Evolutionary conservation across 164 flowering plant genomes (phyloP), one percentile per base, ranked within the genome.

Genomic region (Stephania japonica): DNA sequence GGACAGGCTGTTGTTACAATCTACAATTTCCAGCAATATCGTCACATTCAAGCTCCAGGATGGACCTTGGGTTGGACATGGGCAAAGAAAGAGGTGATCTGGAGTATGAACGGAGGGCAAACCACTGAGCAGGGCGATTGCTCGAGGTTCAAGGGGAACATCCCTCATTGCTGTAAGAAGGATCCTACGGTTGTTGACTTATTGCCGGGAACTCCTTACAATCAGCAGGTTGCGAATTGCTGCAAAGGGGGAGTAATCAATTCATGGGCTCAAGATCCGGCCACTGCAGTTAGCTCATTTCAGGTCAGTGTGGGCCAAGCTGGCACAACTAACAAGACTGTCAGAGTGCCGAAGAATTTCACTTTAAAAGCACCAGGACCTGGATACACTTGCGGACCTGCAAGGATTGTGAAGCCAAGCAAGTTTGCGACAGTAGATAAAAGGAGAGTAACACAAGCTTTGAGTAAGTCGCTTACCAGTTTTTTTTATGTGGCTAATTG

Each of bases 41-140:
- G 98, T 68, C 96, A 90, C 80, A 87, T 92, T 79, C 89, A 86
- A 75, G 76, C 88, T 26, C 95, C 93, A 0, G 95, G 95, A 49
- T 90, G 95, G 95, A 79, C 81, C 18, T 77, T 90, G 44, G 90
- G 89, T 73, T 90, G 92, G 95, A 85, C 85, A 56, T 90, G 93
- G 93, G 82, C 90, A 21, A 89, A 87, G 75, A 89, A 86, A 75
- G 95, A 90, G 80, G 92, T 90, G 50, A 90, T 89, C 23, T 89
- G 93, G 95, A 79, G 78, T 75, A 87, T 89, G 89, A 56, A 84
- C 73, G 95, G 95, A 69, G 84, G 77, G 16, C 92, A 90, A 82
- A 82, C 90, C 5, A 90, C 90, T 0, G 91, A 89, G 71, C 95
- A 90, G 77, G 94, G 92, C 10, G 92, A 89, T 78, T 90, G 95